phyloP scores from a whole-genome alignment of 1,284 basidiomycete genomes.

The Wolfiporia cocos region DNA sequence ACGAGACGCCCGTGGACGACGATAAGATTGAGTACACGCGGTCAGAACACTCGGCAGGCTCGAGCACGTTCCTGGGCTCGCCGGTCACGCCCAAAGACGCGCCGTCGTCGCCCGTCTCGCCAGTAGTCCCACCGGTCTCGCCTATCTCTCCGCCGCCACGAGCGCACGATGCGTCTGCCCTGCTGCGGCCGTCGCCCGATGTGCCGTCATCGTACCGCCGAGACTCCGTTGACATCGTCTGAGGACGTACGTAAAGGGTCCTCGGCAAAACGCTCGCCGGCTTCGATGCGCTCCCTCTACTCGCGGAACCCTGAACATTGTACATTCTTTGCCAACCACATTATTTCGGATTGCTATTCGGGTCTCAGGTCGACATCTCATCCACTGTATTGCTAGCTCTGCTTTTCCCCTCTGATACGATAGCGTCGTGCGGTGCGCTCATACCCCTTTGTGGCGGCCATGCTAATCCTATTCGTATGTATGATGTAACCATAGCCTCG shows the following conservation, averaged over 20 bases:
- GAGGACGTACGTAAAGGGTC: conserved; percentile 3
- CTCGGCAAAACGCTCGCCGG: too few relatives aligned
- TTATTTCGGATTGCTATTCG: too few relatives aligned
- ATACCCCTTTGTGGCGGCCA: conserved; percentile 5
- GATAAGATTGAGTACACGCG: conserved; percentile 20
- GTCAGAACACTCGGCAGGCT: conserved; percentile 13
- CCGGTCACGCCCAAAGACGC: conserved; percentile 11
- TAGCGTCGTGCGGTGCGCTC: too few relatives aligned
- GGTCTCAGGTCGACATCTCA: too few relatives aligned
- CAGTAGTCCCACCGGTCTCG: too few relatives aligned
- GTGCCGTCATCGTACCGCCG: conserved; percentile 17
- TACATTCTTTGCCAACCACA: too few relatives aligned
- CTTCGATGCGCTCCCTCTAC: too few relatives aligned
- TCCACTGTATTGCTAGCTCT: conserved; percentile 16
- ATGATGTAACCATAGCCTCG: too few relatives aligned
- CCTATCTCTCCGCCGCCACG: conserved; percentile 12
- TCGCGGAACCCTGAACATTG: too few relatives aligned
- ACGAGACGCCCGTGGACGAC: conserved; percentile 18
- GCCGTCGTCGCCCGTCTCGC: conserved; percentile 3
- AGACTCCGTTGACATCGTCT: conserved; percentile 21
- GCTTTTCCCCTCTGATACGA: conserved; percentile 1
- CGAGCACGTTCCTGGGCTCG: conserved; percentile 18
- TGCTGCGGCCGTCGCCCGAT: conserved; percentile 10
- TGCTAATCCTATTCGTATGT: conserved; percentile 14
- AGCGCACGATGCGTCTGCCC: conserved; percentile 12